Conservation (phyloP, 306 rosid genomes). For the Lathyrus aphaca region DNA sequence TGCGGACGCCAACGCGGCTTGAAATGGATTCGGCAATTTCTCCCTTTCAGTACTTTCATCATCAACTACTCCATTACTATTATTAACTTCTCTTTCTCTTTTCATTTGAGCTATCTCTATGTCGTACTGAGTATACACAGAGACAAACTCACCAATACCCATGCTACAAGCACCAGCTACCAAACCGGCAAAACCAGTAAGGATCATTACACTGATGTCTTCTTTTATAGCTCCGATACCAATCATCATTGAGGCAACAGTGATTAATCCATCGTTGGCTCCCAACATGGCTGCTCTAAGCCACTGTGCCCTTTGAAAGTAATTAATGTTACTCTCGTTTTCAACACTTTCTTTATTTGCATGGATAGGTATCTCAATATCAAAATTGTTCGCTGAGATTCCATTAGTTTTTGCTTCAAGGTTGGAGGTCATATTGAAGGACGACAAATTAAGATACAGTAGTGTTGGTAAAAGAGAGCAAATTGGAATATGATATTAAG, state of each 20-base stretch:
- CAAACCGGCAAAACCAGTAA: slow-evolving; percentile 75
- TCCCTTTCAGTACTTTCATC: slow-evolving; percentile 36
- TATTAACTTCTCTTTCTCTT: slow-evolving; percentile 31
- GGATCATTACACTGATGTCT: slow-evolving; percentile 59
- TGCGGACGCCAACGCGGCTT: slow-evolving; percentile 72
- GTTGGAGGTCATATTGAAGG: slow-evolving; percentile 52
- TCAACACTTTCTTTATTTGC: slow-evolving; percentile 22
- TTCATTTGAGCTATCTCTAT: slow-evolving; percentile 56
- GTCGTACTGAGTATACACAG: slow-evolving; percentile 77
- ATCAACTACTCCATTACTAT: neutral
- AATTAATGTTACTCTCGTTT: slow-evolving; percentile 40
- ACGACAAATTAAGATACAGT: neutral
- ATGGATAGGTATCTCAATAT: slow-evolving; percentile 50
- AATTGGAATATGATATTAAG: slow-evolving; percentile 35
- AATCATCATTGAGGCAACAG: slow-evolving; percentile 73
- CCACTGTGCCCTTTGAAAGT: slow-evolving; percentile 68
- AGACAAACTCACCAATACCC: slow-evolving; percentile 84
- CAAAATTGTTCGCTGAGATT: slow-evolving; percentile 38
- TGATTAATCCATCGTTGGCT: slow-evolving; percentile 71
- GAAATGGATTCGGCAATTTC: slow-evolving; percentile 66
- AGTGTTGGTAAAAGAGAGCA: neutral
- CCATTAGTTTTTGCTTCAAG: slow-evolving; percentile 33
- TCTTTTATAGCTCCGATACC: slow-evolving; percentile 68
- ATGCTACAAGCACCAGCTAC: slow-evolving; percentile 80
- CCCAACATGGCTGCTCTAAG: slow-evolving; percentile 74